Base-by-base conservation (phyloP, 192 early-diverging fungal genomes). In the Backusella sp. region DNA sequence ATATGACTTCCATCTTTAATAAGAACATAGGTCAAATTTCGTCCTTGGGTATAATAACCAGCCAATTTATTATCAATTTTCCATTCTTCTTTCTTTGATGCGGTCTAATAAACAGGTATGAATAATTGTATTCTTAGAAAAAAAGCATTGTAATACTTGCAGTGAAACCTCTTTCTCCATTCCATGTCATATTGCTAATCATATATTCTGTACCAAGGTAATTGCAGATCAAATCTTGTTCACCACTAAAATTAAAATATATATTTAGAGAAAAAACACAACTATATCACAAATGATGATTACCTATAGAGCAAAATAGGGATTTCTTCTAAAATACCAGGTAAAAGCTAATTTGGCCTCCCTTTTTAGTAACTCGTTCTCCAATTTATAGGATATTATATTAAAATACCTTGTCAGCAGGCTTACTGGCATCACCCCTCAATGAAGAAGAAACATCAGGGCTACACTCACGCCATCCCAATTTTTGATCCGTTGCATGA, bases 1-100 rank as follows among this genome's bases (percentile, higher is more conserved):
- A 96, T 96, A 70, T 96, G 94, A 6, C 95, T 94, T 30, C 93
- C 93, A 70, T 91, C 94, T 80, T 93, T 93, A 32, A 97, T 87
- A 6, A 92, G 82, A 32, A 97, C 83, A 86, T 95, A 98, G 15
- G 90, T 91, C 66, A 99, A 85, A 74, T 91, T 91, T 42, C 87
- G 77, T 26, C 76, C 86, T 28, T 75, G 53, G 17, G 76, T 81
- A 72, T 86, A 88, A 30, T 77, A 73, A 30, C 90, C 90, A n/a
- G 73, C 80, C 21, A 82, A 21, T 32, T 73, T 70, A 42, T 84
- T 79, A 37, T 85, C 87, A 9, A 91, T 78, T n/a, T 77, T 77
- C 88, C 92, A 95, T 15, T 85, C 75, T 41, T 81, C 53, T 1
- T 34, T 34, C 3, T 77, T 75, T 4, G 84, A 73, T 11, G 83